Conservation (phyloP, 225 moss, liverwort and hornwort genomes). For the Marchantia polymorpha region DNA sequence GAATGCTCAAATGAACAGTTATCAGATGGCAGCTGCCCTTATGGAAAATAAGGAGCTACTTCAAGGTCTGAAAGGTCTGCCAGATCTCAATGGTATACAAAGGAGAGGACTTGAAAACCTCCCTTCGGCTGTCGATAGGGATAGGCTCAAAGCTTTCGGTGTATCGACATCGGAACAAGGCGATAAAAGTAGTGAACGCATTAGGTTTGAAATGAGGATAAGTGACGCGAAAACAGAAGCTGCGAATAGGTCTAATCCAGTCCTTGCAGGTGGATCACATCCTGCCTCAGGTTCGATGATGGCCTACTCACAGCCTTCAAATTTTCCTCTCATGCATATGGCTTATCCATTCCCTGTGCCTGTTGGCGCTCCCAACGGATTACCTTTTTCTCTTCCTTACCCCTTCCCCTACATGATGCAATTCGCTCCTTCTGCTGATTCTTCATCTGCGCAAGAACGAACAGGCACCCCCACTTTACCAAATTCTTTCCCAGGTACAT, state of each 20-base stretch:
- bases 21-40: slow-evolving; percentile 34
- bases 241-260: slow-evolving; percentile 14
- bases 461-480: slow-evolving; percentile 27
- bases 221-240: background rate
- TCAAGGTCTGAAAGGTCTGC: slow-evolving; percentile 28
- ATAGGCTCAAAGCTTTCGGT: slow-evolving; percentile 1
- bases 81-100: slow-evolving; percentile 16
- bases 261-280: slow-evolving; percentile 25
- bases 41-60: slow-evolving; percentile 33
- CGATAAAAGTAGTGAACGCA: slow-evolving; percentile 9
- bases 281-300: slow-evolving; percentile 24
- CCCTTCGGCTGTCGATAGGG: background rate
- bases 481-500: slow-evolving; percentile 8
- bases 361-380: slow-evolving; percentile 40
- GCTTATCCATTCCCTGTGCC: slow-evolving; percentile 57
- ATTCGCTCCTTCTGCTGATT: slow-evolving; percentile 46
- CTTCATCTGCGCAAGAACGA: slow-evolving; percentile 39
- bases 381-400: slow-evolving; percentile 58
- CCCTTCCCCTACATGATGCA: slow-evolving; percentile 74
- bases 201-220: slow-evolving; percentile 13
- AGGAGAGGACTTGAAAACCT: slow-evolving; percentile 12
- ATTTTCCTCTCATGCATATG: slow-evolving; percentile 55
- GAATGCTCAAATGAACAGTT: slow-evolving; percentile 39
- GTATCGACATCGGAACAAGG: background rate
- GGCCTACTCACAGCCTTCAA: slow-evolving; percentile 43